Base-by-base conservation (phyloP, 805 yeast genomes). In the Kluyveromyces aestuarii region DNA sequence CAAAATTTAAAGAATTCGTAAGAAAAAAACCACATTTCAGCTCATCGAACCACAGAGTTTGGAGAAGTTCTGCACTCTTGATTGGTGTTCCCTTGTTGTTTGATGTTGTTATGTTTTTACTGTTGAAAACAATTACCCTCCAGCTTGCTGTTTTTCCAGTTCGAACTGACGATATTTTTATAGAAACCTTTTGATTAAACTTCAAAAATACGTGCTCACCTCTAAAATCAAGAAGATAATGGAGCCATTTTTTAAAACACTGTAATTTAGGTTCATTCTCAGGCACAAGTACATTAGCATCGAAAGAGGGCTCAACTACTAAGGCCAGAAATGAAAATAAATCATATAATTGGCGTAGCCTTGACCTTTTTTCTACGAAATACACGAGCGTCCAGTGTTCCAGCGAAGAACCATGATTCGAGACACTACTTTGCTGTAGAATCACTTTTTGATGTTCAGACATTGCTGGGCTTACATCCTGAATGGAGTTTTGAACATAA, bases 341-440 rank as follows among this genome's bases (percentile, higher is more conserved):
- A 14, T 13, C 11, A 16, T 17, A 21, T 44, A 38, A 35, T 21
- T 27, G 25, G 36, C 14, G 38, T 40, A 43, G 44, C 41, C 27
- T 13, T 39, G 6, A 17, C 27, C 21, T 5, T 25, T 8, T 14
- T 39, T 2, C 27, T 18, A 39, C 16, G 27, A 16, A n/a, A 33
- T 33, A 17, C 25, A 8, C 17, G 17, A 37, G 37, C 57, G 17
- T 51, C 52, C 27, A 10, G 45, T 21, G 63, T 72, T 8, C 73
- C 75, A 14, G 36, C 43, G n/a, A 71, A 79, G 54, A 80, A 84
- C 61, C 83, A 76, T 61, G 67, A 56, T 3, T 52, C 53, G 17
- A 71, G 73, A 41, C 75, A 76, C 51, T 86, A 85, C 65, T 82
- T 84, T 55, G 76, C 85, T 8, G 72, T 85, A 16, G 87, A 84